Evolutionary conservation across 768 basidiomycete genomes (phyloP), one percentile per base, ranked within the genome.

Genomic region (Pleurotus sapidus): DNA sequence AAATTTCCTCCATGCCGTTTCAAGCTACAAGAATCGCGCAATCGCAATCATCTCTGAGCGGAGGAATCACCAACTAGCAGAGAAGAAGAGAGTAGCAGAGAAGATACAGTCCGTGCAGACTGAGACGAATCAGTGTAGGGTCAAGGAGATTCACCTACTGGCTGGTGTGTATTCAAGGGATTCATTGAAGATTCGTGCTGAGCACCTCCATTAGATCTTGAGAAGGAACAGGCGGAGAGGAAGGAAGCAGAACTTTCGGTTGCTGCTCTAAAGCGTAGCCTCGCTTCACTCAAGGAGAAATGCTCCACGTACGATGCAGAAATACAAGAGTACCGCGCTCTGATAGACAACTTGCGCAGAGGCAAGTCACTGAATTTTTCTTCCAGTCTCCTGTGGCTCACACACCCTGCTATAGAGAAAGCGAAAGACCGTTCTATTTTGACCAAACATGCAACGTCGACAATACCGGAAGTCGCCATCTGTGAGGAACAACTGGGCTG

Each of bases 61-160:
- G 48, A 80, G 88, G 46, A 80, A 81, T 38, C 74, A 78, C 15
- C 87, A 93, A 64, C 74, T 74, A 1, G 68, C 78, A 1, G 84
- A 86, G 67, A 84, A 82, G 71, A 89, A 88, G 65, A 80, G 79
- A 58, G 60, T 85, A 0, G 58, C 72, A 6, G 93, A 93, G 49
- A 84, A 82, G 66, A 82, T 73, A 7, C 78, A 84, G 45, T 76
- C 81, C 6, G 76, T 84, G 0, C 89, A 94, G 67, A 64, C 74
- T 0, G 88, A 93, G 69, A 93, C 82, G 1, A 86, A 83, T 55
- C 76, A 85, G 45, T 93, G 89, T 72, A 90, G 93, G 62, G 67
- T 89, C 51, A 81, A 77, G 64, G 93, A 95, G 70, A 87, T 92
- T 27, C 87, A 91, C 51, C 78, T 95, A 56, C 78, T 92, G 2